Conservation (phyloP, 2,329 filamentous ascomycete genomes). For the Coniochaeta sp. region DNA sequence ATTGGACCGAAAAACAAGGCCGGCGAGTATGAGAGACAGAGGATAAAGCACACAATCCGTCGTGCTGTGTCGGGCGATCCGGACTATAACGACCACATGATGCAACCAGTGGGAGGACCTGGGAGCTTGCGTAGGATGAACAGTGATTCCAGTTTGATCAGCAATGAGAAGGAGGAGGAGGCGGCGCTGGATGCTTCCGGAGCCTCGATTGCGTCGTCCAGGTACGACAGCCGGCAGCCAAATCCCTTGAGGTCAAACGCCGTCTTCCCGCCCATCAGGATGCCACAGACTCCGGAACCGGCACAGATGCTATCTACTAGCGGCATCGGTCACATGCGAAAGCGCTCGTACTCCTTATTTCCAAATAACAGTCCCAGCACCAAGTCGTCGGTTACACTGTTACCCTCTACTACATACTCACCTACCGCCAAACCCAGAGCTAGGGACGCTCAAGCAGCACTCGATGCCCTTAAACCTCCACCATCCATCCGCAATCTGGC, state of each 20-base stretch:
- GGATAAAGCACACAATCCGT: conserved; percentile 34
- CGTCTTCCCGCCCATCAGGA: conserved; percentile 15
- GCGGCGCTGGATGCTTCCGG: conserved; percentile 17
- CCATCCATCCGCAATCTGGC: conserved; percentile 32
- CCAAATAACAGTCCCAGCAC: conserved; percentile 21
- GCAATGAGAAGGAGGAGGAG: conserved; percentile 23
- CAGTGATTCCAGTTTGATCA: conserved; percentile 26
- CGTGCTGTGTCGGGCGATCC: conserved; percentile 14
- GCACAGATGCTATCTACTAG: conserved; percentile 18
- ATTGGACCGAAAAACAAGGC: conserved; percentile 40
- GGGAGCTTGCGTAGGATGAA: conserved; percentile 21
- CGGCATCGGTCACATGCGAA: conserved; percentile 21
- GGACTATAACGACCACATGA: conserved; percentile 25
- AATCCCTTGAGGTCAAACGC: conserved; percentile 26
- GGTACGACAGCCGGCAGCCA: conserved; percentile 13
- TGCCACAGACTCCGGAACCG: conserved; percentile 20
- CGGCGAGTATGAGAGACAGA: conserved; percentile 37
- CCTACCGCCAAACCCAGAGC: conserved; percentile 8
- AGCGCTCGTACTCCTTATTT: conserved; percentile 32
- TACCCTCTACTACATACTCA: conserved; percentile 42
- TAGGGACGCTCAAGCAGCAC: conserved; percentile 8
- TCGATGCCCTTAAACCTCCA: conserved; percentile 32
- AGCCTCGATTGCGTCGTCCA: conserved; percentile 9
- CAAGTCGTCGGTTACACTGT: conserved; percentile 25
- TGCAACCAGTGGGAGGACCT: conserved; percentile 23